Evolutionary conservation across 148 eudicot species (phyloP).

Genomic region (Mesembryanthemum crystallinum): DNA sequence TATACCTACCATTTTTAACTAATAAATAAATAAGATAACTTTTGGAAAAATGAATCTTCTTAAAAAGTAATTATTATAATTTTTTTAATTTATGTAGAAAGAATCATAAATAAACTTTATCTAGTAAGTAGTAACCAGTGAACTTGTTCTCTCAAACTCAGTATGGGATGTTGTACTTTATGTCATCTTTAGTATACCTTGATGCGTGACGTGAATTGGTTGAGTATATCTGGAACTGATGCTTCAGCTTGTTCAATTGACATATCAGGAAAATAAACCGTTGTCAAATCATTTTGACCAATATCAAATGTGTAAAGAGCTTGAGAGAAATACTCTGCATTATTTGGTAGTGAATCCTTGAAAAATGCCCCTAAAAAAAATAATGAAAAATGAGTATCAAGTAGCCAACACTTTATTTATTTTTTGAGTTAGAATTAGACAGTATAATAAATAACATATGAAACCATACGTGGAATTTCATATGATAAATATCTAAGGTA

Average conservation of each 20-base stretch:
- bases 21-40: too few relatives aligned
- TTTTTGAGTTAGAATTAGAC: too few relatives aligned
- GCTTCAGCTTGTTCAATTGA: constrained; percentile 53
- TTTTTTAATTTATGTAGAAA: too few relatives aligned
- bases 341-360: constrained; percentile 38
- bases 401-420: too few relatives aligned
- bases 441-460: too few relatives aligned
- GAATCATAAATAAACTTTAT: background rate
- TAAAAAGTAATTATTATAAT: too few relatives aligned
- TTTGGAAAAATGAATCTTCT: too few relatives aligned
- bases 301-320: constrained; percentile 78
- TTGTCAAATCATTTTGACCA: constrained; percentile 68
- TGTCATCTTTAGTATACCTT: background rate
- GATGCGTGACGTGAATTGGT: constrained; percentile 29
- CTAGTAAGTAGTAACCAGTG: too few relatives aligned
- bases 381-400: background rate
- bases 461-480: too few relatives aligned
- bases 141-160: too few relatives aligned
- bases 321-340: constrained; percentile 35
- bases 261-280: constrained; percentile 38
- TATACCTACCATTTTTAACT: too few relatives aligned
- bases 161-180: background rate
- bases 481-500: too few relatives aligned
- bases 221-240: constrained; percentile 49
- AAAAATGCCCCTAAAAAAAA: constrained; percentile 28